phyloP scores from a whole-genome alignment of 306 rosid species.

The Pachyrhizus erosus region DNA sequence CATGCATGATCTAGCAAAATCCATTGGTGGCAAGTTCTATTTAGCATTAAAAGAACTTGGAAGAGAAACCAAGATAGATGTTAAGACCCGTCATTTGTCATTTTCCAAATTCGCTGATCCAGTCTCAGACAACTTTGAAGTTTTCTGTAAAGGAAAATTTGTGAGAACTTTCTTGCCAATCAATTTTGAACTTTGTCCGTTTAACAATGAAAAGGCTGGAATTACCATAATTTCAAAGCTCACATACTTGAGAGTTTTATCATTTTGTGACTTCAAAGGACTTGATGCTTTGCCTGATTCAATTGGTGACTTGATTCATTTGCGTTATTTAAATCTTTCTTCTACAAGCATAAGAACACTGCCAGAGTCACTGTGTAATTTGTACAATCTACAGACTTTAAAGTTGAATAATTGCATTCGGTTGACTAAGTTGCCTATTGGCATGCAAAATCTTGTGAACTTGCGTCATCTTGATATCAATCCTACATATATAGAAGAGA shows the following conservation, averaged over 20 bases:
- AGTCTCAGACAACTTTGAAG: background rate
- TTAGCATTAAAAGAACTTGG: background rate
- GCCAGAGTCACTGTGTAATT: background rate
- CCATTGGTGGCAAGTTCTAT: background rate
- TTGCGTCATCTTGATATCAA: background rate
- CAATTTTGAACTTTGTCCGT: background rate
- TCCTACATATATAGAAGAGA: background rate
- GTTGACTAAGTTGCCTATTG: background rate
- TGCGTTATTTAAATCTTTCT: background rate
- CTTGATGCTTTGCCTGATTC: background rate
- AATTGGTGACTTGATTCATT: background rate
- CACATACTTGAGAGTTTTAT: background rate
- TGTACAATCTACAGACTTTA: background rate
- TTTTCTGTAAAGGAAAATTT: background rate
- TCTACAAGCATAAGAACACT: background rate
- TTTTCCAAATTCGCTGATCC: background rate
- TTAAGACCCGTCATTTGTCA: background rate
- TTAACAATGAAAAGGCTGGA: background rate
- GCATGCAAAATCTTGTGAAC: background rate
- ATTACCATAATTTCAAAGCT: background rate
- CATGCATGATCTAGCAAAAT: background rate
- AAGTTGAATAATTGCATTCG: fast-evolving
- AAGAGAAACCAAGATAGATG: background rate
- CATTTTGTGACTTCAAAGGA: background rate
- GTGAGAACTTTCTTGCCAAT: background rate